These are phyloP conservation scores for Alternaria triticimaculans DNA, from an alignment of 2,329 filamentous ascomycete genomes.

Conservation along the genomic window DNA sequence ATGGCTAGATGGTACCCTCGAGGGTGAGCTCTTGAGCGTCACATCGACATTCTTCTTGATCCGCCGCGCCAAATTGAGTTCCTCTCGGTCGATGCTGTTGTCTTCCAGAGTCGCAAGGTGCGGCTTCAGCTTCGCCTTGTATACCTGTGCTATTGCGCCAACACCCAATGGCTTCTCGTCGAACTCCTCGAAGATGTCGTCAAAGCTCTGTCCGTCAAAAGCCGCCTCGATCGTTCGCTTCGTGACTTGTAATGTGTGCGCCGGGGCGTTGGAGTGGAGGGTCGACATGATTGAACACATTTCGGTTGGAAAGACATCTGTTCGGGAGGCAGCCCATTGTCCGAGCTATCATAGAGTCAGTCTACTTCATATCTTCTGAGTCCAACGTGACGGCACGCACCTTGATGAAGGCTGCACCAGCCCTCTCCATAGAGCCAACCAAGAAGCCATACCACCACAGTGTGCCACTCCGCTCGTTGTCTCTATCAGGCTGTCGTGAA, in stretches of 20 bases:
- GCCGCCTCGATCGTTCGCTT: slow-evolving; percentile 80
- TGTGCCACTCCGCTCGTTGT: slow-evolving; percentile 80
- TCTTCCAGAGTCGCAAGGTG: slow-evolving; percentile 72
- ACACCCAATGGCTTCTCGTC: slow-evolving; percentile 88
- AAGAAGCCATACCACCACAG: slow-evolving; percentile 95
- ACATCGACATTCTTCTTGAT: slow-evolving; percentile 83
- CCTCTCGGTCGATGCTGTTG: slow-evolving; percentile 59
- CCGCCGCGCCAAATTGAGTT: slow-evolving; percentile 68
- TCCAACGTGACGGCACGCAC: slow-evolving; percentile 50
- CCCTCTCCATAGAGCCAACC: slow-evolving; percentile 87
- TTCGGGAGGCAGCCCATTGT: slow-evolving; percentile 96
- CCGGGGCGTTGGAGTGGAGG: slow-evolving; percentile 91
- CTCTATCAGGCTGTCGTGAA: slow-evolving; percentile 63
- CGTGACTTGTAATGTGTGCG: slow-evolving; percentile 82
- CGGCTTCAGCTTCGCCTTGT: slow-evolving; percentile 89
- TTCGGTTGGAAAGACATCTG: slow-evolving; percentile 93
- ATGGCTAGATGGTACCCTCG: slow-evolving; percentile 85
- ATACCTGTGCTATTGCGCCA: slow-evolving; percentile 96
- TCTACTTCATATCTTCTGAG: neutral
- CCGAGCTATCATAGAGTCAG: slow-evolving; percentile 68
- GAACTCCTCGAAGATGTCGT: slow-evolving; percentile 96
- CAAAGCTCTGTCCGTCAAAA: slow-evolving; percentile 79
- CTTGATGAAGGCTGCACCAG: slow-evolving; percentile 97
- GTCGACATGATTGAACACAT: slow-evolving; percentile 94
- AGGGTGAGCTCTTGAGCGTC: slow-evolving; percentile 84